Base-by-base conservation (phyloP, 495 filamentous ascomycete species). In the Lepidopterella palustris region DNA sequence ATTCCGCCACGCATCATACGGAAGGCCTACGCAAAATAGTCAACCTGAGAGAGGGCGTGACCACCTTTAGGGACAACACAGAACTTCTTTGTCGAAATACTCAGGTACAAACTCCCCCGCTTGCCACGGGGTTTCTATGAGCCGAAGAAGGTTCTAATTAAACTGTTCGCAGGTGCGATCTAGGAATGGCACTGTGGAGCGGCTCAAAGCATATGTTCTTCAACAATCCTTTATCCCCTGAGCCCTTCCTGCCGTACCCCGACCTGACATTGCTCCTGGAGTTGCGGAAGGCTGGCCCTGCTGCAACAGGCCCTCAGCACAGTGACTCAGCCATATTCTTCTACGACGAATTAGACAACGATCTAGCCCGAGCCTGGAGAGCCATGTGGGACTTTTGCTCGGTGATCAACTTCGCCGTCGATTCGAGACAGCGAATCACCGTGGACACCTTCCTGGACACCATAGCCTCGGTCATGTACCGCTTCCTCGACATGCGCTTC, bases 391-490 rank as follows among this genome's bases (percentile, higher is more conserved):
- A 61, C 24, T 80, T 80, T 61, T 69, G 68, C 59, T 29, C 62
- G 0, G 27, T 71, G 4, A 71, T 76, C 49, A 77, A 78, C 67
- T 62, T 59, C 4, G 72, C 72, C 13, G 61, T 55, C 4, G 51
- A 67, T 28, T 53, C 63, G 0, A 45, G 59, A 0, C 61, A 50
- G 23, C 58, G 57, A 6, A 62, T 80, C 4, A 39, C 71, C 0
- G 61, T 65, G 24, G 65, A 71, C 18, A 55, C 59, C 9, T 62
- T 77, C 25, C 53, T 74, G 3, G 64, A 72, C 13, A 70, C 68
- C 32, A 75, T 78, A 72, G 67, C 61, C 0, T 73, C 76, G 0
- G 70, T 76, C 47, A 72, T 71, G 60, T 80, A 79, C 62, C 74
- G 71, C 9, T 69, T 80, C 0, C 61, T 78, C 18, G 40, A 68